phyloP scores from a whole-genome alignment of 2,329 filamentous ascomycete species.

The Fusarium anguioides region DNA sequence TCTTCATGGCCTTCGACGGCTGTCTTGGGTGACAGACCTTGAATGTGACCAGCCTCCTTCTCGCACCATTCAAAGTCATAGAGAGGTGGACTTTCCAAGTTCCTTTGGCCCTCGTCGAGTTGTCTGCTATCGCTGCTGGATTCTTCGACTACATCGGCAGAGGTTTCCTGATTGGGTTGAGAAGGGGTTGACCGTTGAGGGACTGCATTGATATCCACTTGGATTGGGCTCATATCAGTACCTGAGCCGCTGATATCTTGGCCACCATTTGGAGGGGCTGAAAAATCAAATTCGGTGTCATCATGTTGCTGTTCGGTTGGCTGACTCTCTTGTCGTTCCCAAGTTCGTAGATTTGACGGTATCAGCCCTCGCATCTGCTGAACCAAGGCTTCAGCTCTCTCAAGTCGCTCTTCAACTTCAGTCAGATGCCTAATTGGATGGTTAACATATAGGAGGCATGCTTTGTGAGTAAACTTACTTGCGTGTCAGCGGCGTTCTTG shows the following conservation, averaged over 20 bases:
- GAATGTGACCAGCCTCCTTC: conserved; percentile 44
- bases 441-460: background rate
- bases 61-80: conserved; percentile 55
- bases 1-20: conserved; percentile 28
- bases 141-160: background rate
- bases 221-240: background rate
- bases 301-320: background rate
- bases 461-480: conserved; percentile 51
- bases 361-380: conserved; percentile 46
- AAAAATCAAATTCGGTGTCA: conserved; percentile 27
- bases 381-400: conserved; percentile 49
- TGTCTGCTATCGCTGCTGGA: background rate
- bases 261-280: background rate
- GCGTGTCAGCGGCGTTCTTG: conserved; percentile 60
- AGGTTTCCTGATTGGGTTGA: background rate
- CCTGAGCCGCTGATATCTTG: background rate
- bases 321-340: conserved; percentile 11
- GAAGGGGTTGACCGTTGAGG: background rate
- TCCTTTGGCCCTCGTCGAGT: conserved; percentile 36
- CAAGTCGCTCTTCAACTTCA: conserved; percentile 56
- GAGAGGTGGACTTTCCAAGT: conserved; percentile 49
- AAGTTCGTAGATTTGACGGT: conserved; percentile 42
- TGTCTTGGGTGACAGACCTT: conserved; percentile 42
- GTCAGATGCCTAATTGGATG: conserved; percentile 51
- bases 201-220: background rate